Base-by-base conservation (phyloP, 2,329 filamentous ascomycete species). In the Epichloe glyceriae region DNA sequence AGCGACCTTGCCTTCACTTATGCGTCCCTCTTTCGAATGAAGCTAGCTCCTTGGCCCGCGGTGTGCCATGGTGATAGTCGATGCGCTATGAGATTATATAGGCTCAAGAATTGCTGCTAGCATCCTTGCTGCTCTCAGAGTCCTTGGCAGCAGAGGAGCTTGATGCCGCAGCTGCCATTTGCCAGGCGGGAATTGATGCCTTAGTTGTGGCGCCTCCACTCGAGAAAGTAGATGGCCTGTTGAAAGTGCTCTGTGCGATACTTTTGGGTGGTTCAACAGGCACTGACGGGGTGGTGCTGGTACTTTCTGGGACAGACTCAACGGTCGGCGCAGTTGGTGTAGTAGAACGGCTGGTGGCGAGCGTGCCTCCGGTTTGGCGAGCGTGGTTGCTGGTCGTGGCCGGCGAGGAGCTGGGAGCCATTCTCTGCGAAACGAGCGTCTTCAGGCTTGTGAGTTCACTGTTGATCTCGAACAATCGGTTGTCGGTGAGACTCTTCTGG, bases 361-460 rank as follows among this genome's bases (percentile, higher is more conserved):
- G 34, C 11, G 20, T 52, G 14, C 37, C 39, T 30, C 50, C 52
- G 5, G 34, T 19, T 43, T 50, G 48, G 10, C 50, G 50, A 19
- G 38, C 2, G 47, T 57, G 60, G 53, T 52, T 57, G 46, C 46
- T 47, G 35, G 50, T 49, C 8, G 58, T 49, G 33, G 63, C 49
- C 7, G 63, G 53, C 8, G 66, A 60, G 20, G 61, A 54, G 50
- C 54, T 54, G 11, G 70, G 60, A 50, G 68, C 73, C 75, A 83
- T 76, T 53, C 81, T 70, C 65, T 83, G 79, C 42, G 75, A 72
- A 60, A 98, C 80, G 49, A 98, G 74, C 2, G 87, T 86, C 76
- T 96, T 97, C 60, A 98, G 72, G 64, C 90, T 96, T 73, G 86
- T 88, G 60, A 98, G 75, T 68, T 98, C 93, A 6, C 76, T 79